These are phyloP conservation scores for Kalmusia sp. DNA, from an alignment of 2,329 filamentous ascomycete species.

Conservation along the genomic window DNA sequence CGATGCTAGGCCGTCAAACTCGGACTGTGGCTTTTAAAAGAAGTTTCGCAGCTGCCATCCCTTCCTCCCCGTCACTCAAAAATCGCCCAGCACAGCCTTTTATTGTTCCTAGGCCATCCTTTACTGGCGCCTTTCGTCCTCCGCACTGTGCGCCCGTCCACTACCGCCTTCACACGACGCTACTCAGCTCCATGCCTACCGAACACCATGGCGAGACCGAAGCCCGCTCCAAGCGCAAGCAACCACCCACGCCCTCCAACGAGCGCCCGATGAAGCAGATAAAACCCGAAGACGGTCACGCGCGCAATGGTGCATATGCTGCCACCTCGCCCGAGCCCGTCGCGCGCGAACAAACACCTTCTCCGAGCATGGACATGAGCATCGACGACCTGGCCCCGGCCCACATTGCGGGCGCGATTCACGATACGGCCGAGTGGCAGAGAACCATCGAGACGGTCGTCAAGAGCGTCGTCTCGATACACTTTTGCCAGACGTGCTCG, in stretches of 20 bases:
- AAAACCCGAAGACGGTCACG: slow-evolving; percentile 56
- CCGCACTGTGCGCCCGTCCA: slow-evolving; percentile 2
- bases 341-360: slow-evolving; percentile 22
- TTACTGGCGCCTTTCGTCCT: slow-evolving; percentile 15
- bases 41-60: slow-evolving; percentile 5
- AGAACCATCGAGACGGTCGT: slow-evolving; percentile 94
- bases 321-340: slow-evolving; percentile 26
- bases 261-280: slow-evolving; percentile 64
- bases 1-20: slow-evolving; percentile 6
- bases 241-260: slow-evolving; percentile 56
- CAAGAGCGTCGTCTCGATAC: slow-evolving; percentile 95
- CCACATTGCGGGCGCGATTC: slow-evolving; percentile 53
- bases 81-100: too few species aligned
- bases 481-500: slow-evolving; percentile 96
- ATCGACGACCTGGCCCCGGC: slow-evolving; percentile 50
- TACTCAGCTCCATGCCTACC: slow-evolving; percentile 50
- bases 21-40: slow-evolving; percentile 3
- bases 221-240: slow-evolving; percentile 62
- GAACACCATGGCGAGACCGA: slow-evolving; percentile 58
- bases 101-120: neutral
- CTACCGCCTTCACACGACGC: slow-evolving; percentile 7
- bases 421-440: slow-evolving; percentile 88
- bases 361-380: slow-evolving; percentile 45
- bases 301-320: slow-evolving; percentile 39
- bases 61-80: too few species aligned